Evolutionary conservation across 371 early-diverging fungal genomes (phyloP).

Genomic region (Massospora cicadina): DNA sequence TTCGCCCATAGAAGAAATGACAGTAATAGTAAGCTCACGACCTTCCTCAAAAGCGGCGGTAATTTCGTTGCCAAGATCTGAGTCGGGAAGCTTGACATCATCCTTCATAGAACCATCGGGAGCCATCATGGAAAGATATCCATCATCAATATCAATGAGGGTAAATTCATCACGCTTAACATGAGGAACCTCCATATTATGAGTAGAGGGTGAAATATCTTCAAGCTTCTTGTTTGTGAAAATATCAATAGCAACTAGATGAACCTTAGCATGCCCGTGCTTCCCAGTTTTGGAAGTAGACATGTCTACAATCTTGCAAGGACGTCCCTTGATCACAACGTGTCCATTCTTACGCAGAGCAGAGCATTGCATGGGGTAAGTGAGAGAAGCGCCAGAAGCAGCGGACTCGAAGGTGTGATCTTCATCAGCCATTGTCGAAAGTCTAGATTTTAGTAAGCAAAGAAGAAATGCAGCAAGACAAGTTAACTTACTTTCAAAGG

Average conservation of each 20-base stretch:
- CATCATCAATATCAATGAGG: conserved; percentile 81
- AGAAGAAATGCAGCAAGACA: too few relatives aligned
- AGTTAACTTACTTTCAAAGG: too few relatives aligned
- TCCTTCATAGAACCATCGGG: conserved; percentile 73
- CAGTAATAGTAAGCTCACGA: conserved; percentile 69
- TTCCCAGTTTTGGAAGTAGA: conserved; percentile 92
- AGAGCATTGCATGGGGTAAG: conserved; percentile 97
- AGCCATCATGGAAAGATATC: conserved; percentile 76
- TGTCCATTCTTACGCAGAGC: conserved; percentile 96
- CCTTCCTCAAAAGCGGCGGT: conserved; percentile 49
- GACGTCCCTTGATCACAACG: conserved; percentile 95
- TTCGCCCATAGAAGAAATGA: conserved; percentile 87
- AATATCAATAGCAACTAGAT: conserved; percentile 89
- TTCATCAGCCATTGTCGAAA: conserved; percentile 25
- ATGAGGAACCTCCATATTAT: conserved; percentile 98
- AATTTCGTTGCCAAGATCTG: conserved; percentile 65
- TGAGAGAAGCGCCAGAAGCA: conserved; percentile 76
- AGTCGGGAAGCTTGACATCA: conserved; percentile 84
- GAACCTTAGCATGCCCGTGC: conserved; percentile 99
- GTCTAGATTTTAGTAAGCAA: too few relatives aligned
- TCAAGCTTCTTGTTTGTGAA: conserved; percentile 87
- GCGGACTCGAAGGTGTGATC: conserved; percentile 46
- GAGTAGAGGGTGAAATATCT: conserved; percentile 97
- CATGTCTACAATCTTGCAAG: conserved; percentile 98
- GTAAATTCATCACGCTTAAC: conserved; percentile 69